phyloP scores from a whole-genome alignment of 129 eudicot genomes.

The Flaveria robusta region DNA sequence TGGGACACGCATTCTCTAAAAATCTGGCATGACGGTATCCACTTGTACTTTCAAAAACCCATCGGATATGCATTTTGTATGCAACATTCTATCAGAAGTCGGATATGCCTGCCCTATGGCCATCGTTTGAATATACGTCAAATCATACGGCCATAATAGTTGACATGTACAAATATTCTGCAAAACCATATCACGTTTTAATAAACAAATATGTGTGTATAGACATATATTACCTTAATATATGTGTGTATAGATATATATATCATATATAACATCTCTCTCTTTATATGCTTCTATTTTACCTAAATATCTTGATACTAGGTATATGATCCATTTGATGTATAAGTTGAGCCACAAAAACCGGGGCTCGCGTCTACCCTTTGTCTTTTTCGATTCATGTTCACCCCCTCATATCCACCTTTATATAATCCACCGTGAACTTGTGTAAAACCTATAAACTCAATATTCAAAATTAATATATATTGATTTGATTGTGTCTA shows the following conservation, averaged over 20 bases:
- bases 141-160: neutral
- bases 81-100: neutral
- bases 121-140: neutral
- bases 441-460: neutral
- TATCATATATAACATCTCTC: neutral
- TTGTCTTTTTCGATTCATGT: neutral
- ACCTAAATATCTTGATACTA: neutral
- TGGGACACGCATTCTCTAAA: neutral
- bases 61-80: neutral
- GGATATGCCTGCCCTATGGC: neutral
- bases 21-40: neutral
- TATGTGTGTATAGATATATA: neutral
- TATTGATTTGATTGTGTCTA: neutral
- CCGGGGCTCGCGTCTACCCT: neutral
- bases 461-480: neutral
- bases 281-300: no score
- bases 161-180: neutral
- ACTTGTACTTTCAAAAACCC: neutral
- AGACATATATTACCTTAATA: neutral
- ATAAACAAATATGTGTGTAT: neutral
- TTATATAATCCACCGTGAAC: neutral
- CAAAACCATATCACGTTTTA: neutral
- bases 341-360: neutral
- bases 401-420: neutral
- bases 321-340: neutral